Evolutionary conservation across 257 asterid species (phyloP), one percentile per base, ranked within the genome.

Genomic region (Verbena officinalis): DNA sequence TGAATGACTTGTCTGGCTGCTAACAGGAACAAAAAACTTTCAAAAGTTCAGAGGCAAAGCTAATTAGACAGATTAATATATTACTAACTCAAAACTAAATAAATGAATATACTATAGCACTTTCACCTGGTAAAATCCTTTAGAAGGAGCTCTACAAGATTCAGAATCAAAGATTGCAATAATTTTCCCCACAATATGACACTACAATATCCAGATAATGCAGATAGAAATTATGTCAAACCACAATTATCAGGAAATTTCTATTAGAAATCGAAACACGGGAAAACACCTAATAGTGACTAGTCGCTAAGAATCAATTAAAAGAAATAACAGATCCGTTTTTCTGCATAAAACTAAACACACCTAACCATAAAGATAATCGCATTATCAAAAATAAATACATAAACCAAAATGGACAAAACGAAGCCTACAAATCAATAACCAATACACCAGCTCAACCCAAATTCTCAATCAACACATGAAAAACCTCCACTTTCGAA

Each of bases 291-390:
- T 70, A 53, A 66, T 17, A 23, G 46, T 4, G 16, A 39, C 10
- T 45, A 63, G 22, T 34, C 69, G 67, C 16, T 21, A 1, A 56
- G 12, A 12, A 24, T 34, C 43, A 45, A 42, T 33, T 36, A 7
- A 34, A 30, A 45, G 39, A 68, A 20, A 9, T 20, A n/a, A 20
- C 42, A 65, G 46, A 62, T 62, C 65, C 55, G 58, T 49, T 52
- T 24, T 50, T 14, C 24, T 1, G 42, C 19, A 59, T 3, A 64
- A 68, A 50, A 59, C 17, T 5, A 54, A 19, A 59, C 70, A 56
- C 70, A 54, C 69, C 73, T 54, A 24, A 40, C 55, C 72, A 43
- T 17, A 65, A 67, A 76, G 46, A 57, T n/a, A 67, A 62, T 7
- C 48, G 30, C 69, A 64, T 49, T 36, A 64, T 49, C 72, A 55